A percentile compares a stretch with the other conserved stretches of the same genome.
Evolutionary conservation across 805 yeast genomes (phyloP).

Genomic region (Huiozyma naganishii): DNA sequence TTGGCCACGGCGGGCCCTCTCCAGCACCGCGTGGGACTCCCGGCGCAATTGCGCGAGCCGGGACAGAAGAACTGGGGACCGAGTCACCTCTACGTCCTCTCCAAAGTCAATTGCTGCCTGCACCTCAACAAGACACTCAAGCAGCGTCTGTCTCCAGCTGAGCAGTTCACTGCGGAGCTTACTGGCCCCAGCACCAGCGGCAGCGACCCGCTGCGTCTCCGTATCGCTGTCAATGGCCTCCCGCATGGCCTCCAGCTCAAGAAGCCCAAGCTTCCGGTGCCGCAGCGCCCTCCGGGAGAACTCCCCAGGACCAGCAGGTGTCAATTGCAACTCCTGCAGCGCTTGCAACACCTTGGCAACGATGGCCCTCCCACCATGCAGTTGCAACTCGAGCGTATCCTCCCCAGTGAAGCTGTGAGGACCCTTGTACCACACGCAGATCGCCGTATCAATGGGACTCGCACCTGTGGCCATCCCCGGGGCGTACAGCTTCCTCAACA

Average conservation of each 20-base stretch:
- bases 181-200: constrained; percentile 66
- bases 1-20: constrained; percentile 45
- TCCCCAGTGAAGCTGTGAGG: constrained; percentile 91
- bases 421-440: constrained; percentile 53
- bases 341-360: constrained; percentile 56
- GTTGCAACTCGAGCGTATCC: constrained; percentile 77
- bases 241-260: constrained; percentile 83
- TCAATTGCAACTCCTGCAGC: constrained; percentile 46
- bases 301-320: constrained; percentile 91
- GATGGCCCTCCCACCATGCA: constrained; percentile 91
- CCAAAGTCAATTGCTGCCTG: constrained; percentile 92
- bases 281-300: constrained; percentile 79
- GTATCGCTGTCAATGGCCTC: constrained; percentile 91
- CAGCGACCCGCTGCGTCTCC: constrained; percentile 71
- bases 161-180: constrained; percentile 42
- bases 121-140: constrained; percentile 58
- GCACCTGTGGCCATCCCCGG: constrained; percentile 2
- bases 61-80: constrained; percentile 42
- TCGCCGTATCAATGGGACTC: constrained; percentile 62
- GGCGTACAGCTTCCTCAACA: constrained; percentile 45
- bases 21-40: constrained; percentile 35
- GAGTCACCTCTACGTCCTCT: constrained; percentile 78
- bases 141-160: constrained; percentile 56
- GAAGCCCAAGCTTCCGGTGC: constrained; percentile 73
- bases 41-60: constrained; percentile 32